phyloP scores from a whole-genome alignment of 1,139 yeast genomes.

The Diutina scorzettiae region DNA sequence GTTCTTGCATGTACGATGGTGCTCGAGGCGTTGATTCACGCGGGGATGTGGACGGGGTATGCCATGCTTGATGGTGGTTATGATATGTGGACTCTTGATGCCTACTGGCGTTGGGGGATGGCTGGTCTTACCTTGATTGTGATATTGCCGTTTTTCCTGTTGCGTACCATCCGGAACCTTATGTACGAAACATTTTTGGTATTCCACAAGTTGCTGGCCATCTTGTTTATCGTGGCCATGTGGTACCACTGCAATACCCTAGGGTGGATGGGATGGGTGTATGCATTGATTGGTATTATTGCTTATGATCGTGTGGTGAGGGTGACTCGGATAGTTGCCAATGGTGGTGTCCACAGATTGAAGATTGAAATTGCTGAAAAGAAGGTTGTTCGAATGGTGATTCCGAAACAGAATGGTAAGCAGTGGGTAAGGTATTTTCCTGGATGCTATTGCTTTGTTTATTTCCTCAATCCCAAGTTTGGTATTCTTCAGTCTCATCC shows the following conservation, averaged over 20 bases:
- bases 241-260: slow-evolving; percentile 10
- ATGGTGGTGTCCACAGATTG: slow-evolving; percentile 9
- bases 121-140: slow-evolving; percentile 9
- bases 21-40: slow-evolving; percentile 10
- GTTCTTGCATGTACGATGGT: slow-evolving; percentile 9
- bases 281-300: slow-evolving; percentile 9
- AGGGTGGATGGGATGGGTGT: slow-evolving; percentile 13
- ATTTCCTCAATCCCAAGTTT: slow-evolving; percentile 10
- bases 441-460: slow-evolving; percentile 10
- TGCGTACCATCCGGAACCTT: slow-evolving; percentile 7
- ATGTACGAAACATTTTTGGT: slow-evolving; percentile 10
- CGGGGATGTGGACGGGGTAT: slow-evolving; percentile 11
- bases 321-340: slow-evolving; percentile 8
- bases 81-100: slow-evolving; percentile 9
- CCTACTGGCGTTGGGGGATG: slow-evolving; percentile 11
- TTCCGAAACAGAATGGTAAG: slow-evolving; percentile 7
- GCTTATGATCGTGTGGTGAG: slow-evolving; percentile 9
- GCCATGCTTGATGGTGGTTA: slow-evolving; percentile 10
- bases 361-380: slow-evolving; percentile 8
- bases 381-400: slow-evolving; percentile 9
- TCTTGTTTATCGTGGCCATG: slow-evolving; percentile 11
- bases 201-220: slow-evolving; percentile 10
- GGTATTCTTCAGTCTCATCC: slow-evolving; percentile 11
- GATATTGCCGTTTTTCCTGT: slow-evolving; percentile 8
- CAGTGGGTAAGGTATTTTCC: slow-evolving; percentile 9